Evolutionary conservation across 495 filamentous ascomycete species (phyloP).

Genomic region (Hypomontagnella monticulosa): DNA sequence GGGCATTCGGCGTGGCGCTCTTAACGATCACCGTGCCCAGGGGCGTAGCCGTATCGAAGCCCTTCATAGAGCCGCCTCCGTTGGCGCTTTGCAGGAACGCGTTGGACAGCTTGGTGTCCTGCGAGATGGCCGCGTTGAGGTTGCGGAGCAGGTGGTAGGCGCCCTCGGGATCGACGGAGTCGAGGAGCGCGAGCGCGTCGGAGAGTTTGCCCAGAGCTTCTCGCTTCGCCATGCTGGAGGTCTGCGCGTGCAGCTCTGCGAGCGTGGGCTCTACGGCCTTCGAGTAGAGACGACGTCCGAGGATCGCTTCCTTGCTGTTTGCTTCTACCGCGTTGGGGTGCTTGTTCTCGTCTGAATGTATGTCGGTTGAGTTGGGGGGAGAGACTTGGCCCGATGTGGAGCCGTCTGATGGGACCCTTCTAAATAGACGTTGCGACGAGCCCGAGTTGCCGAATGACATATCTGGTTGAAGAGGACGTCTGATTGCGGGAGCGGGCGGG

Average conservation of each 20-base stretch:
- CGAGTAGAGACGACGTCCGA: conserved; percentile 81
- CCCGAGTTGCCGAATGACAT: conserved; percentile 90
- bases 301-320: conserved; percentile 78
- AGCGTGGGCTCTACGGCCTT: conserved; percentile 82
- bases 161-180: conserved; percentile 90
- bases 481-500: conserved; percentile 63
- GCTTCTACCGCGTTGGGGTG: conserved; percentile 56
- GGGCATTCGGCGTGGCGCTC: conserved; percentile 34
- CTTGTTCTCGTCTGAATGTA: conserved; percentile 53
- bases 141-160: conserved; percentile 82
- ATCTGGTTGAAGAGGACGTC: conserved; percentile 81
- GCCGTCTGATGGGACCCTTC: conserved; percentile 79
- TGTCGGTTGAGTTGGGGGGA: conserved; percentile 48
- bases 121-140: conserved; percentile 61
- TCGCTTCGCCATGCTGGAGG: conserved; percentile 74
- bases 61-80: conserved; percentile 22
- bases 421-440: conserved; percentile 89
- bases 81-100: conserved; percentile 47
- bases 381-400: conserved; percentile 54
- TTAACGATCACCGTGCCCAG: conserved; percentile 61
- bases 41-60: conserved; percentile 44
- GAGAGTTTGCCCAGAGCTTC: conserved; percentile 83
- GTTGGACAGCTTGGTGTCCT: conserved; percentile 53
- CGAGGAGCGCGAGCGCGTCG: conserved; percentile 83
- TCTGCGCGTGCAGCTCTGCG: conserved; percentile 83